Evolutionary conservation across 2,329 filamentous ascomycete species (phyloP), one percentile per base, ranked within the genome.

Genomic region (Emericellopsis atlantica): DNA sequence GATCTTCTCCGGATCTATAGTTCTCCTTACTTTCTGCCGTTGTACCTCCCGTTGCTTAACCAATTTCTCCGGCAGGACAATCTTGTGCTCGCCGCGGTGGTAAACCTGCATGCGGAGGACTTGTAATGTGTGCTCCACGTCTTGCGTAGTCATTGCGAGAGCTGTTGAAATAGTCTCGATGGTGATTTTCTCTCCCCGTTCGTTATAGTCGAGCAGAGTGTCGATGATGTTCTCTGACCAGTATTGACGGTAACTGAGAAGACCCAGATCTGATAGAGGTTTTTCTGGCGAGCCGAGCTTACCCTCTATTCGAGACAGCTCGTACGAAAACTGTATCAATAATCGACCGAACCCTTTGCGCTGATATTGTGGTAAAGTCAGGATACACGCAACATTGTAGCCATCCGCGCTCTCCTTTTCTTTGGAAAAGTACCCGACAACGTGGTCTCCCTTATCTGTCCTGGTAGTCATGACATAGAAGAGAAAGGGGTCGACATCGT

Each of bases 381-480:
- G 69, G 57, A 98, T 98, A 74, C 93, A 98, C 5, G 92, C 93
- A 26, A 98, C 82, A 56, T 98, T 98, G 72, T 96, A 98, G 24
- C 85, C 87, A 53, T 98, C 93, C 0, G 88, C 88, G 32, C 84
- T 90, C 61, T 98, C 92, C 51, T 98, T 98, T 60, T 98, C 92
- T 58, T 98, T 98, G 42, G 85, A 94, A 61, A 98, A 98, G 57
- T 95, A 98, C n/a, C 92, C 92, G n/a, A 98, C 85, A 39, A 98
- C 75, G 55, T 96, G 92, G 53, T 84, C 92, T 12, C 92, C 92
- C 51, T 88, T 81, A 39, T 94, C 87, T 48, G 89, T 85, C 49
- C 84, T 79, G 33, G 81, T 82, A 22, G 86, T 86, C 90, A 98
- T 95, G 59, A 95, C 90, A 62, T 98, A 98, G 67, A 98, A 98